phyloP scores from a whole-genome alignment of 805 yeast genomes.

The Phaffomyces opuntiae region DNA sequence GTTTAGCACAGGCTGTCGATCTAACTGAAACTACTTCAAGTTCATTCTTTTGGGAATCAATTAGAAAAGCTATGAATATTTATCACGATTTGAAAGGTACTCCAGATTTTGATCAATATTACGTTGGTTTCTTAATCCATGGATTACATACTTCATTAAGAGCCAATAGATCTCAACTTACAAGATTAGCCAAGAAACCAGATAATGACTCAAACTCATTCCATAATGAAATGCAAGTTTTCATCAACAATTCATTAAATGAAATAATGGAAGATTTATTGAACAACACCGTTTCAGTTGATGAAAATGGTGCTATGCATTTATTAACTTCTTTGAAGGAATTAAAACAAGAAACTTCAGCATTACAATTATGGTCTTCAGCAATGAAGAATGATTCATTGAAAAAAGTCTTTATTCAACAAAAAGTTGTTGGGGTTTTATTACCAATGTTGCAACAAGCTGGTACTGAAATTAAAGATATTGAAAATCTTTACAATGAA shows the following conservation, averaged over 20 bases:
- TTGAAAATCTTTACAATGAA: constrained; percentile 47
- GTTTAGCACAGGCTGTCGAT: constrained; percentile 29
- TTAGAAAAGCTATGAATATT: constrained; percentile 42
- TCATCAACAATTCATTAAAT: constrained; percentile 42
- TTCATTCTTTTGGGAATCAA: constrained; percentile 45
- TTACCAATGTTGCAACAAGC: constrained; percentile 54
- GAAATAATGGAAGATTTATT: constrained; percentile 45
- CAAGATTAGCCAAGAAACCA: constrained; percentile 50
- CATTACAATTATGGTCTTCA: constrained; percentile 63
- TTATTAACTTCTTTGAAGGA: constrained; percentile 54
- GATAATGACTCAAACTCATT: constrained; percentile 55
- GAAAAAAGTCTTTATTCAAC: constrained; percentile 45
- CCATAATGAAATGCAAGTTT: constrained; percentile 44
- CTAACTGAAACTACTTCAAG: constrained; percentile 33
- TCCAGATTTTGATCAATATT: constrained; percentile 39
- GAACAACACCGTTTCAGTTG: constrained; percentile 35
- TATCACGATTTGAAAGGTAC: constrained; percentile 40
- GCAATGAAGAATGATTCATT: constrained; percentile 41
- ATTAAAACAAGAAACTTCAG: constrained; percentile 52
- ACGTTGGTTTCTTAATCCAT: constrained; percentile 44
- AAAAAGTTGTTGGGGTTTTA: constrained; percentile 60
- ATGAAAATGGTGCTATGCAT: constrained; percentile 51
- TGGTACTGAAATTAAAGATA: constrained; percentile 56
- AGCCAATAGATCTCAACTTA: constrained; percentile 46
- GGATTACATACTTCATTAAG: constrained; percentile 48